phyloP scores from a whole-genome alignment of 2,329 filamentous ascomycete genomes.

The Achaetomium macrosporum region DNA sequence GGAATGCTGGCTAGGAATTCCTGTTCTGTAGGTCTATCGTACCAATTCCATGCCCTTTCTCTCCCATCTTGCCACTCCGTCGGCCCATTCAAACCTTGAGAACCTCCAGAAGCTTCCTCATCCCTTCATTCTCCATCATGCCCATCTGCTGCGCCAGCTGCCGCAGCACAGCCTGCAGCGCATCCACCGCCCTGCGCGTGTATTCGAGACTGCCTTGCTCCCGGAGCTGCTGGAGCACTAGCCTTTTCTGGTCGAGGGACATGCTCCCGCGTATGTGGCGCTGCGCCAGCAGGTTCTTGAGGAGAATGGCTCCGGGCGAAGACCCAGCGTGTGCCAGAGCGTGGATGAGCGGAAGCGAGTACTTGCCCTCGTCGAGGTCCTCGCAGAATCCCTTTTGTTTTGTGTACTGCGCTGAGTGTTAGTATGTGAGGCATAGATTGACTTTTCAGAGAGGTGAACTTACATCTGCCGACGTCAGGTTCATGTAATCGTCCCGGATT shows the following conservation, averaged over 20 bases:
- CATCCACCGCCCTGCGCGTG: background rate
- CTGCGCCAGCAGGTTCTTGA: constrained; percentile 12
- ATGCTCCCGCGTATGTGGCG: constrained; percentile 1
- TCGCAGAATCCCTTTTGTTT: constrained; percentile 36
- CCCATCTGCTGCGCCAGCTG: background rate
- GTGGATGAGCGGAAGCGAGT: constrained; percentile 31
- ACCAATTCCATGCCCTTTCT: no score
- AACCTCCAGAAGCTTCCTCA: background rate
- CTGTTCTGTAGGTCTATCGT: no score
- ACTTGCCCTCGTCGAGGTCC: constrained; percentile 39
- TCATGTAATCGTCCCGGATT: constrained; percentile 32
- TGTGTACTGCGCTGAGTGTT: constrained; percentile 28
- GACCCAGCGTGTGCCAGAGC: background rate
- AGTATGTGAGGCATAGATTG: background rate
- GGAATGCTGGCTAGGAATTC: no score
- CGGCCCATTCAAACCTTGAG: background rate
- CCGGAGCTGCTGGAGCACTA: constrained; percentile 7
- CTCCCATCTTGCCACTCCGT: no score
- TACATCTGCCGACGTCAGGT: constrained; percentile 24
- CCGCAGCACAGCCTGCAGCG: constrained; percentile 1
- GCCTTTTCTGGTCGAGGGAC: constrained; percentile 10
- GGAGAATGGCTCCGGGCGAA: background rate
- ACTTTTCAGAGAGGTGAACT: background rate
- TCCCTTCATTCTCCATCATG: background rate
- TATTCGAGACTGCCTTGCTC: constrained; percentile 8